A percentile compares a stretch with the other conserved stretches of the same genome.
Evolutionary conservation across 2,329 filamentous ascomycete species (phyloP).

Genomic region (Xylariaceae sp.): DNA sequence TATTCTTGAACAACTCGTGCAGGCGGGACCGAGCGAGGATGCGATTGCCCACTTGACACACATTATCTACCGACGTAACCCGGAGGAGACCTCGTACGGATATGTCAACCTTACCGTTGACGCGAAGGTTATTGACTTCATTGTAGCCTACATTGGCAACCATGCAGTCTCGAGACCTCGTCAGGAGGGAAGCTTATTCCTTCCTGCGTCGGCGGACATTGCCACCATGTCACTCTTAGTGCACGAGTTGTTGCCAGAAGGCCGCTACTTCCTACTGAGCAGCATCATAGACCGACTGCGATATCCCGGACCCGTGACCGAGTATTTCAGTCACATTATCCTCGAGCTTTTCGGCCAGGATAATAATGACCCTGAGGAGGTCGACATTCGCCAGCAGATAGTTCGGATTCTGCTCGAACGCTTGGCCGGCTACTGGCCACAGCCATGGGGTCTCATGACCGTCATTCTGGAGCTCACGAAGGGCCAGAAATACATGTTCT

Average conservation of each 20-base stretch:
- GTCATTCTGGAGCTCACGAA: slow-evolving; percentile 85
- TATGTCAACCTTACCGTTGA: slow-evolving; percentile 65
- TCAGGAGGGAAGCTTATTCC: slow-evolving; percentile 60
- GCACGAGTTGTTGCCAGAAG: slow-evolving; percentile 68
- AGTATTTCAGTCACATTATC: slow-evolving; percentile 84
- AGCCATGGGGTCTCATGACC: slow-evolving; percentile 91
- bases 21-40: slow-evolving; percentile 62
- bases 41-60: slow-evolving; percentile 71
- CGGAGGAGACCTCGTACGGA: slow-evolving; percentile 59
- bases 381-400: slow-evolving; percentile 83
- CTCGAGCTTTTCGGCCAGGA: slow-evolving; percentile 81
- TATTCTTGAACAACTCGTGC: slow-evolving; percentile 54
- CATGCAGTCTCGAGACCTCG: slow-evolving; percentile 59
- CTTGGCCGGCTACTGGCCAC: slow-evolving; percentile 80
- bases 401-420: slow-evolving; percentile 84
- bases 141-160: slow-evolving; percentile 77
- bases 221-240: slow-evolving; percentile 71
- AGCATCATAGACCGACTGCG: slow-evolving; percentile 89
- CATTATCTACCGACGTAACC: slow-evolving; percentile 57
- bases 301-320: slow-evolving; percentile 82
- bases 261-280: slow-evolving; percentile 76
- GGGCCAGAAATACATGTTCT: slow-evolving; percentile 87
- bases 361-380: slow-evolving; percentile 66
- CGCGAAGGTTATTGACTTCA: slow-evolving; percentile 66
- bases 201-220: slow-evolving; percentile 60